A percentile compares a stretch with the other conserved stretches of the same genome.
Evolutionary conservation across 164 flowering plant species (phyloP).

Genomic region (Chimonanthus salicifolius): DNA sequence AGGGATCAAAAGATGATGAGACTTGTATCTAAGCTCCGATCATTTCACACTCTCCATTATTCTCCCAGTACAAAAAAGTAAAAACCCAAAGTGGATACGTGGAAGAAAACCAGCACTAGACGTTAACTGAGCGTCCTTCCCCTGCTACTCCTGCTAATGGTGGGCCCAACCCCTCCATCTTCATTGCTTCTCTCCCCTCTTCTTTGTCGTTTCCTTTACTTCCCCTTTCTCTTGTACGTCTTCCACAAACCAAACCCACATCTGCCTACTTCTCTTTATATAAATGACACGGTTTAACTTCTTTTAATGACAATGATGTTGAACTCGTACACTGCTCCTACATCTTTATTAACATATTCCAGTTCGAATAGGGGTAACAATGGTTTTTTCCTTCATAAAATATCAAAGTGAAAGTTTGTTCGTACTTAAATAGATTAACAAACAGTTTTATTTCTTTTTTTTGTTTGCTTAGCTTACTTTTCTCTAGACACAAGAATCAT

Average conservation of each 20-base stretch:
- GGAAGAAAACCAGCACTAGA: neutral
- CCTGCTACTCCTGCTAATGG: neutral
- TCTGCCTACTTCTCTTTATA: neutral
- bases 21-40: neutral
- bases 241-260: neutral
- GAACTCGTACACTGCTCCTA: too few relatives aligned
- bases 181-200: neutral
- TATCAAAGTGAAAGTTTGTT: too few relatives aligned
- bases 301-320: too few relatives aligned
- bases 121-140: neutral
- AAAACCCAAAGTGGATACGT: neutral
- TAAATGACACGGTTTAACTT: too few relatives aligned
- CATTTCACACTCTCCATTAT: neutral
- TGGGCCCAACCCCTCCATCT: constrained; percentile 2
- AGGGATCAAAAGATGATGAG: neutral
- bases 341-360: too few relatives aligned
- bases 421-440: too few relatives aligned
- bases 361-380: too few relatives aligned
- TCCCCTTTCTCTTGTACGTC: too few relatives aligned
- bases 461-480: too few relatives aligned
- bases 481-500: too few relatives aligned
- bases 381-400: too few relatives aligned
- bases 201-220: neutral
- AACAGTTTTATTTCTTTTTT: too few relatives aligned
- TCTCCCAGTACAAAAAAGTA: neutral